These are phyloP conservation scores for Clavispora carvajalis DNA, from an alignment of 805 yeast genomes.

Conservation along the genomic window DNA sequence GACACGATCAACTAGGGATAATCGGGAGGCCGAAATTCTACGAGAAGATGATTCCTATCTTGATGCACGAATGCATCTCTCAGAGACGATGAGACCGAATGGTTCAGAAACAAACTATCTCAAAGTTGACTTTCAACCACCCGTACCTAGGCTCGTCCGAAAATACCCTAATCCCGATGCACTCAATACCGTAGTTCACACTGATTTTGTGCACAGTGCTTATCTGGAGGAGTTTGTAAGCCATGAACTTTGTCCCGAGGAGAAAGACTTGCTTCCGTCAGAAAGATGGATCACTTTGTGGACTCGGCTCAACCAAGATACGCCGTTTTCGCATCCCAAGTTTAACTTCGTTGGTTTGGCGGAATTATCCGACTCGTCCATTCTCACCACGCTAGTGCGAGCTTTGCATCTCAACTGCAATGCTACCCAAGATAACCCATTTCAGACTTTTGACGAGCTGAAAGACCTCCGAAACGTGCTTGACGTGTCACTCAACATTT, in stretches of 20 bases:
- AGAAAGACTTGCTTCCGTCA: constrained; percentile 22
- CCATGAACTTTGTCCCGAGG: constrained; percentile 31
- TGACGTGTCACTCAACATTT: constrained; percentile 10
- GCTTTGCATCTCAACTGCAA: constrained; percentile 39
- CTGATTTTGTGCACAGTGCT: constrained; percentile 34
- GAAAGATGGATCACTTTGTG: constrained; percentile 39
- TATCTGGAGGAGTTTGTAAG: constrained; percentile 33
- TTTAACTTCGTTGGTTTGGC: constrained; percentile 35
- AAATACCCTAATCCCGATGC: constrained; percentile 24
- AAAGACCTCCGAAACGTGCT: constrained; percentile 27
- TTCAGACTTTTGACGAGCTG: constrained; percentile 26
- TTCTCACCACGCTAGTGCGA: constrained; percentile 38
- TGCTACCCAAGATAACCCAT: constrained; percentile 29
- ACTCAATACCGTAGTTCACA: constrained; percentile 26
- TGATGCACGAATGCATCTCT: too few relatives aligned
- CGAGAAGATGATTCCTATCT: too few relatives aligned
- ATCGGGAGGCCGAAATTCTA: too few relatives aligned
- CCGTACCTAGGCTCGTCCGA: constrained; percentile 15
- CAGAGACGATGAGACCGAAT: too few relatives aligned
- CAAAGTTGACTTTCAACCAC: constrained; percentile 8
- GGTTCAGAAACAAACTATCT: constrained; percentile 3
- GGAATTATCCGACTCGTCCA: constrained; percentile 32
- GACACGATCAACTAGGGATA: too few relatives aligned
- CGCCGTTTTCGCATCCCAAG: constrained; percentile 13
- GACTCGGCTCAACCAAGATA: constrained; percentile 23